Conservation (phyloP, 495 filamentous ascomycete species). For the Halenospora varia region DNA sequence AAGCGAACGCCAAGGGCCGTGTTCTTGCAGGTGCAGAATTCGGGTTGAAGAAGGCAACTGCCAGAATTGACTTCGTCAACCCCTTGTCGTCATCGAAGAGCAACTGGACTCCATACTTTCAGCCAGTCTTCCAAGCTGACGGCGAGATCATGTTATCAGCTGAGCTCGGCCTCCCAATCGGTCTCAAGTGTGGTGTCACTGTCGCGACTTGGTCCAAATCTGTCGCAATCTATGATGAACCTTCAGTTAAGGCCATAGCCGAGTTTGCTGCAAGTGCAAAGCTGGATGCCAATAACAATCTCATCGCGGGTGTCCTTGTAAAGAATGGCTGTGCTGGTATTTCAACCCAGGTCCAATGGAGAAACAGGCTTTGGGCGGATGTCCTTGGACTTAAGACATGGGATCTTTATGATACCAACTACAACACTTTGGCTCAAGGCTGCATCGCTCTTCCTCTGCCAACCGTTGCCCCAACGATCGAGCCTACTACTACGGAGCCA, state of each 20-base stretch:
- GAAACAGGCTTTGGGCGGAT: constrained; percentile 13
- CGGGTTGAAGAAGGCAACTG: constrained; percentile 8
- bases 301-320: constrained; percentile 1
- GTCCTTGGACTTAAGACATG: constrained; percentile 7
- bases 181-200: constrained; percentile 12
- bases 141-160: constrained; percentile 17
- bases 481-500: no score
- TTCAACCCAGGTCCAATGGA: constrained; percentile 13
- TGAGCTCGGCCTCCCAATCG: constrained; percentile 15
- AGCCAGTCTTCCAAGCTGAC: constrained; percentile 18
- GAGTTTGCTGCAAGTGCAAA: constrained; percentile 5
- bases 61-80: constrained; percentile 7
- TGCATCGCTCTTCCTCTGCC: no score
- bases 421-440: constrained; percentile 7
- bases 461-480: no score
- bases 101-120: constrained; percentile 14
- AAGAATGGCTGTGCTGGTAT: constrained; percentile 21
- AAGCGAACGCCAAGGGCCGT: constrained; percentile 8
- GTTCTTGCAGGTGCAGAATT: constrained; percentile 15
- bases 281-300: neutral
- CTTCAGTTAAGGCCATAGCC: constrained; percentile 17
- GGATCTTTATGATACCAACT: constrained; percentile 14
- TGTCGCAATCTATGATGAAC: constrained; percentile 40
- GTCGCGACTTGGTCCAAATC: constrained; percentile 26
- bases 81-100: neutral